Evolutionary conservation across 2,329 filamentous ascomycete genomes (phyloP).

Genomic region (Claviceps purpurea): DNA sequence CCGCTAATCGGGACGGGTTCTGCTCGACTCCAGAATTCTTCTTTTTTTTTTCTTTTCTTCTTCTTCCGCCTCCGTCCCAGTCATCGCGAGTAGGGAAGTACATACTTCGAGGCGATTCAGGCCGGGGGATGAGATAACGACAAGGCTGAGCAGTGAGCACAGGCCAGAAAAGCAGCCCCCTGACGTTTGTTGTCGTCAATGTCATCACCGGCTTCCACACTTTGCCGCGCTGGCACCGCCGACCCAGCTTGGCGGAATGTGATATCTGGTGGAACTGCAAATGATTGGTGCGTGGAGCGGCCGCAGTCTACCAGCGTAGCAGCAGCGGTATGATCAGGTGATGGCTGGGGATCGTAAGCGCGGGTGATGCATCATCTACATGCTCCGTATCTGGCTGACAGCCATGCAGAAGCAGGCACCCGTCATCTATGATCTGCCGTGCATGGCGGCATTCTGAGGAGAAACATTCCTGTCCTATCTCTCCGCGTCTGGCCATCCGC

Average conservation of each 20-base stretch:
- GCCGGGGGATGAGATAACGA: not conserved
- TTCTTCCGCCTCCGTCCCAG: not conserved
- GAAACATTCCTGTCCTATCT: no score
- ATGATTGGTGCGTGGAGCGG: not conserved
- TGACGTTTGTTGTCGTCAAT: not conserved
- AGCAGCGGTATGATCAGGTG: not conserved
- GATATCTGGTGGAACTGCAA: not conserved
- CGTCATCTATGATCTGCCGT: not conserved
- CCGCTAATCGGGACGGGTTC: slow-evolving; percentile 2
- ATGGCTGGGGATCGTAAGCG: not conserved
- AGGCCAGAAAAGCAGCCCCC: not conserved
- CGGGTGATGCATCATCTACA: not conserved
- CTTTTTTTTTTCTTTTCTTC: not conserved
- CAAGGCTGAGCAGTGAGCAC: slow-evolving; percentile 4
- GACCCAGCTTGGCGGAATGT: not conserved
- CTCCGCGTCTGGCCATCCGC: no score
- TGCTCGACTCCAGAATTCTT: slow-evolving; percentile 3
- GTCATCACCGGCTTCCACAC: not conserved
- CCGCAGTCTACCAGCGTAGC: not conserved
- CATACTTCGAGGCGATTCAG: not conserved
- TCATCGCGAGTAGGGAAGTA: not conserved
- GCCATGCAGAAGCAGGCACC: not conserved
- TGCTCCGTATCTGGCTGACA: no score
- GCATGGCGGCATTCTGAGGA: not conserved
- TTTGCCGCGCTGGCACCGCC: not conserved